phyloP scores from a whole-genome alignment of 2,329 filamentous ascomycete species.

The Exophiala spinifera region DNA sequence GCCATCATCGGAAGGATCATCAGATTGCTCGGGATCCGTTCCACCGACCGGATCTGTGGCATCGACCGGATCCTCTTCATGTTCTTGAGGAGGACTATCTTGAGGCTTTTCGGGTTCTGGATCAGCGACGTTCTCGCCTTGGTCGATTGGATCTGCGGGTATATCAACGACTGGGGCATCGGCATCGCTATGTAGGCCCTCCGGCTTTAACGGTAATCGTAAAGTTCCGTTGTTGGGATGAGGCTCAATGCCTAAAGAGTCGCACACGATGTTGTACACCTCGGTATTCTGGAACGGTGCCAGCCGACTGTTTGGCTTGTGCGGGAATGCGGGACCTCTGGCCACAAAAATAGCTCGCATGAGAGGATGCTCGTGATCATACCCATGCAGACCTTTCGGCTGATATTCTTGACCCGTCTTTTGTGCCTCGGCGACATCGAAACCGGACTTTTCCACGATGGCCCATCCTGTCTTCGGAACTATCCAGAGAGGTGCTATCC shows the following conservation, averaged over 20 bases:
- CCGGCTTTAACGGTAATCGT: conserved; percentile 44
- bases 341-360: conserved; percentile 97
- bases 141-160: conserved; percentile 17
- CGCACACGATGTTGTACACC: conserved; percentile 92
- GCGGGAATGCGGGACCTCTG: conserved; percentile 85
- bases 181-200: conserved; percentile 45
- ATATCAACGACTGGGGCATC: conserved; percentile 30
- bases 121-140: conserved; percentile 7
- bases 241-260: conserved; percentile 72
- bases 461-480: conserved; percentile 91
- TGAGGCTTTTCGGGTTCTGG: neutral
- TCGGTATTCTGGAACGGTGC: conserved; percentile 88
- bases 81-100: neutral
- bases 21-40: neutral
- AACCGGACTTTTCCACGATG: conserved; percentile 76
- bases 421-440: conserved; percentile 67
- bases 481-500: conserved; percentile 94
- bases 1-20: neutral
- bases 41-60: neutral
- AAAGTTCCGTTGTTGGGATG: conserved; percentile 85
- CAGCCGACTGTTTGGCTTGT: conserved; percentile 74
- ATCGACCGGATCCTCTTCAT: neutral
- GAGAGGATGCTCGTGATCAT: conserved; percentile 88
- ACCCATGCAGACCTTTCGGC: conserved; percentile 85
- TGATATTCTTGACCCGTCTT: conserved; percentile 66